phyloP scores from a whole-genome alignment of 495 filamentous ascomycete genomes.

The Halenospora varia region DNA sequence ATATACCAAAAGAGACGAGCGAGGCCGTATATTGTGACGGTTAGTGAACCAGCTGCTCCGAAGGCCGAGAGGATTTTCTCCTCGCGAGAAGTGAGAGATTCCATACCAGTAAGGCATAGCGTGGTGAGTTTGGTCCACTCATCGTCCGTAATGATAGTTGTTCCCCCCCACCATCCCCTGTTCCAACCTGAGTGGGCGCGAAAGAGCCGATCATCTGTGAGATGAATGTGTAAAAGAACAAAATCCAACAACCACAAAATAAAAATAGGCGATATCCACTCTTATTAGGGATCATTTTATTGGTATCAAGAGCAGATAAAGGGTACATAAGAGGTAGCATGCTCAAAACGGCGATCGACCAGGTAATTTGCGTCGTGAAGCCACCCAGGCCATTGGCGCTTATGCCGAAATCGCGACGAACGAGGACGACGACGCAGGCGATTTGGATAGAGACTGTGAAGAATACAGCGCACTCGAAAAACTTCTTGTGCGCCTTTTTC shows the following conservation, averaged over 20 bases:
- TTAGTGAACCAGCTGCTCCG: no score
- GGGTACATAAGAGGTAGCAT: constrained; percentile 25
- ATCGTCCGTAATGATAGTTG: no score
- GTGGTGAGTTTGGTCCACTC: no score
- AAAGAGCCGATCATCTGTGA: constrained; percentile 10
- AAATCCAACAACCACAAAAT: constrained; percentile 9
- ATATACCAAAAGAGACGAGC: no score
- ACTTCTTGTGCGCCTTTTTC: constrained; percentile 1
- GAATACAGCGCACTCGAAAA: constrained; percentile 31
- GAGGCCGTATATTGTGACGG: no score
- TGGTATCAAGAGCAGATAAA: constrained; percentile 11
- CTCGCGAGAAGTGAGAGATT: no score
- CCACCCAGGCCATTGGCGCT: constrained; percentile 26
- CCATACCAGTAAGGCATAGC: no score
- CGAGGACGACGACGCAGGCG: constrained; percentile 30
- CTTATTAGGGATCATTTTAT: neutral
- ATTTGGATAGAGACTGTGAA: constrained; percentile 34
- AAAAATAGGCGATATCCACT: constrained; percentile 7
- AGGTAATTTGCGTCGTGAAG: constrained; percentile 29
- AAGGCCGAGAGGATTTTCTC: no score
- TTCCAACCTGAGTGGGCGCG: no score
- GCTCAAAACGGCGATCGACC: constrained; percentile 26
- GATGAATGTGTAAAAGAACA: constrained; percentile 12
- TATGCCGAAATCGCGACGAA: constrained; percentile 31
- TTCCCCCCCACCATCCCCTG: no score